Percentiles rank a stretch among this genome's conserved stretches.
Evolutionary conservation across 169 alveolate genomes (phyloP).

Genomic region (Plasmodium inui): DNA sequence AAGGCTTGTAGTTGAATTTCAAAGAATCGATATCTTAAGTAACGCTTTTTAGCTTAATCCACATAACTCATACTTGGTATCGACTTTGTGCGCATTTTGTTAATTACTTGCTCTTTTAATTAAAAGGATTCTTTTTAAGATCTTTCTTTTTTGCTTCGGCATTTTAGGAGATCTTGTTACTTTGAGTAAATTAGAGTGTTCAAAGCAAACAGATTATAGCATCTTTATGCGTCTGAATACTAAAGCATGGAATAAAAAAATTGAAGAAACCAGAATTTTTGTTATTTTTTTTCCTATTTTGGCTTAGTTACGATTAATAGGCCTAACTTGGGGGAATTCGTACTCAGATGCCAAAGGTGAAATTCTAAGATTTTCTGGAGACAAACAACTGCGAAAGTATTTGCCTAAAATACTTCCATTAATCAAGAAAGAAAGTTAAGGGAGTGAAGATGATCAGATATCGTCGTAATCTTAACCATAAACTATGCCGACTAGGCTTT

Average conservation of each 20-base stretch:
- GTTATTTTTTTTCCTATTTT: conserved; percentile 69
- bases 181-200: conserved; percentile 92
- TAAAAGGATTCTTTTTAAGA: conserved; percentile 33
- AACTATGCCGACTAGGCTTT: conserved; percentile 92
- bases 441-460: conserved; percentile 94
- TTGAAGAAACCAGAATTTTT: conserved; percentile 77
- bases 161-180: conserved; percentile 78
- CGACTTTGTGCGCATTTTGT: conserved; percentile 73
- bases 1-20: conserved; percentile 90
- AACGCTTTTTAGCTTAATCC: neutral
- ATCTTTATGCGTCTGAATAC: conserved; percentile 80
- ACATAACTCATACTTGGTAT: neutral
- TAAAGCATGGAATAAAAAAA: conserved; percentile 84
- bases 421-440: conserved; percentile 94
- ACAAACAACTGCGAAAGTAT: conserved; percentile 94
- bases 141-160: neutral
- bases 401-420: conserved; percentile 92
- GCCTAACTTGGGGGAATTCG: conserved; percentile 94
- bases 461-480: conserved; percentile 94
- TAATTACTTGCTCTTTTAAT: neutral
- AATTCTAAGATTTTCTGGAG: conserved; percentile 92
- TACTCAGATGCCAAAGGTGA: conserved; percentile 94
- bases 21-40: conserved; percentile 6
- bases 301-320: conserved; percentile 89
- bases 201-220: conserved; percentile 89